A percentile compares a stretch with the other conserved stretches of the same genome.
Conservation (phyloP, 2,329 filamentous ascomycete genomes). For the Fusarium anguioides region DNA sequence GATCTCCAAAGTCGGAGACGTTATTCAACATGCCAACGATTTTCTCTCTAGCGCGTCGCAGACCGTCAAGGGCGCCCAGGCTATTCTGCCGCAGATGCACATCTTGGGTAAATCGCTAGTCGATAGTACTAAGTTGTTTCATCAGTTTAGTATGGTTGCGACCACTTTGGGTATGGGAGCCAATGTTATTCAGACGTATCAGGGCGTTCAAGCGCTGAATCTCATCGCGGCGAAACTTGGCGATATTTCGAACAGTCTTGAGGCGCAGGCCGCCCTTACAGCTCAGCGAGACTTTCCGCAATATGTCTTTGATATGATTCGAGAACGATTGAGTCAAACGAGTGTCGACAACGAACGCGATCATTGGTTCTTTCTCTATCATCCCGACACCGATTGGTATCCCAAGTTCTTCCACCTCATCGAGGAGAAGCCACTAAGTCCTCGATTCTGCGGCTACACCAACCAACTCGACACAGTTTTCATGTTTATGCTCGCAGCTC, state of each 20-base stretch:
- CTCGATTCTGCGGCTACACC: constrained; percentile 54
- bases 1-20: constrained; percentile 42
- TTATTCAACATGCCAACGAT: constrained; percentile 39
- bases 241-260: constrained; percentile 48
- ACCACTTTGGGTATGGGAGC: constrained; percentile 48
- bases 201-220: constrained; percentile 51
- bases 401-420: constrained; percentile 54
- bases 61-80: constrained; percentile 35
- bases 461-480: constrained; percentile 55
- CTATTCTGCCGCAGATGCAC: constrained; percentile 49
- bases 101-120: constrained; percentile 50
- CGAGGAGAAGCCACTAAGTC: constrained; percentile 48
- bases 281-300: constrained; percentile 53
- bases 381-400: constrained; percentile 57
- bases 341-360: constrained; percentile 45
- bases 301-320: constrained; percentile 52
- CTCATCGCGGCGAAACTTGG: constrained; percentile 51
- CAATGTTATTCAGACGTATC: constrained; percentile 51
- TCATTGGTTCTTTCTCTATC: constrained; percentile 56
- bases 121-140: constrained; percentile 48
- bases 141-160: constrained; percentile 48
- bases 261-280: constrained; percentile 51
- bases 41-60: constrained; percentile 41
- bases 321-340: constrained; percentile 50
- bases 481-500: constrained; percentile 53